A percentile compares a stretch with the other conserved stretches of the same genome.
Conservation (phyloP, 1,284 basidiomycete species). For the Ustilago shanxiensis region DNA sequence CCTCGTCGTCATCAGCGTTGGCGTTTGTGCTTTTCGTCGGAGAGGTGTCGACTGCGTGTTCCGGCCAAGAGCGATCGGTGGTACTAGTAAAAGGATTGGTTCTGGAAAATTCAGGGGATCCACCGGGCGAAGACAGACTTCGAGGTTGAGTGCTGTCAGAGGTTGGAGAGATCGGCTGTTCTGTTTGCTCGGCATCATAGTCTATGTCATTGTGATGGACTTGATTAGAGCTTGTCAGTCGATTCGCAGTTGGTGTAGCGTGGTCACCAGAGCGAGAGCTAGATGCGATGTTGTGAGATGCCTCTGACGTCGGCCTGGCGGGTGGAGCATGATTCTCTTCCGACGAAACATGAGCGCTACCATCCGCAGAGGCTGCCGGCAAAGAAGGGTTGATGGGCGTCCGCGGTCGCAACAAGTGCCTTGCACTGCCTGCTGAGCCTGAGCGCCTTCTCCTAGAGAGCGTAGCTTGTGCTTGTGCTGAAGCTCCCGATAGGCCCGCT, state of each 20-base stretch:
- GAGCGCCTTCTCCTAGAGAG: conserved; percentile 26
- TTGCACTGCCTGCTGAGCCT: conserved; percentile 33
- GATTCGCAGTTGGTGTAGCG: not conserved
- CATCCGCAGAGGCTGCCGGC: not conserved
- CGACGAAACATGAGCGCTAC: not conserved
- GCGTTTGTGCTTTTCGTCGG: not conserved
- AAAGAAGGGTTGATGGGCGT: conserved; percentile 24
- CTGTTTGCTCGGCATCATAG: conserved; percentile 7
- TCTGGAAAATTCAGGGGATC: not conserved
- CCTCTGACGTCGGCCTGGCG: not conserved
- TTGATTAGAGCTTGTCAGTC: too few species aligned
- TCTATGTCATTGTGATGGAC: not conserved
- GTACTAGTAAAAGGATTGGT: not conserved
- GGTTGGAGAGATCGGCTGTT: conserved; percentile 18
- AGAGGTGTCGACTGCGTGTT: not conserved
- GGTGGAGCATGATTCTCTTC: not conserved
- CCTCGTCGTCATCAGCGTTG: conserved; percentile 2
- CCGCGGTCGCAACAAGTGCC: conserved; percentile 33
- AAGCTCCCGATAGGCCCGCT: conserved; percentile 13
- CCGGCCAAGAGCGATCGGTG: not conserved
- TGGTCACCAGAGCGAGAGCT: not conserved
- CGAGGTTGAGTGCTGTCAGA: conserved; percentile 35
- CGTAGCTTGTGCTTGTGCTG: conserved; percentile 24
- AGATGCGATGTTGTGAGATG: not conserved
- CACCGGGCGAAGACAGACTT: conserved; percentile 10